phyloP scores from a whole-genome alignment of 2,329 filamentous ascomycete species.

The Cytospora piceicola region DNA sequence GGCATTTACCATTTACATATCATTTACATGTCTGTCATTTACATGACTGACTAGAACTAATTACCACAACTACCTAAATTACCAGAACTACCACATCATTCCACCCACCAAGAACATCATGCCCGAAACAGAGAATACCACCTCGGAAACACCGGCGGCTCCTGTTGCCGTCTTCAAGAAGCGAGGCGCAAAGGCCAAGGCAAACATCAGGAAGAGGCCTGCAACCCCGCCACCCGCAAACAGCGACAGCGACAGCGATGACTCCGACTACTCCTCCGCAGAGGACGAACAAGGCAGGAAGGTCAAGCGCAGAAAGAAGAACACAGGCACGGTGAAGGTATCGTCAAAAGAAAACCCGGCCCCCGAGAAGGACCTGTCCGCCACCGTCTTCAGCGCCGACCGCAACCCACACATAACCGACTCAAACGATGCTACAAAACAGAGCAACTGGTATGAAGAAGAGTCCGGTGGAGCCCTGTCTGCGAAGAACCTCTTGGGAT shows the following conservation, averaged over 20 bases:
- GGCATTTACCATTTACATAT: neutral
- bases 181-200: slow-evolving; percentile 74
- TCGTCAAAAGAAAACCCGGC: slow-evolving; percentile 57
- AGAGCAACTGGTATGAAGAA: slow-evolving; percentile 87
- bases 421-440: slow-evolving; percentile 87
- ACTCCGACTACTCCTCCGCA: slow-evolving; percentile 69
- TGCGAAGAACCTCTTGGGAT: slow-evolving; percentile 61
- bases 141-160: slow-evolving; percentile 40
- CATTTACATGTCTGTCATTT: no score
- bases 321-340: slow-evolving; percentile 66
- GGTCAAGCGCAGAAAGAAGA: slow-evolving; percentile 79
- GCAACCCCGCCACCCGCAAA: slow-evolving; percentile 71
- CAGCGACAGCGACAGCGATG: slow-evolving; percentile 50
- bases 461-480: slow-evolving; percentile 53
- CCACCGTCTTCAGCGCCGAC: slow-evolving; percentile 62
- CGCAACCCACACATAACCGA: slow-evolving; percentile 64
- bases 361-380: slow-evolving; percentile 33
- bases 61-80: no score
- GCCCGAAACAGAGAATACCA: neutral
- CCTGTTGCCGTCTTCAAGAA: slow-evolving; percentile 82
- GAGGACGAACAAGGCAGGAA: slow-evolving; percentile 77
- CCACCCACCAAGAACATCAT: neutral
- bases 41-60: no score
- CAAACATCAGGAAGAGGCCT: slow-evolving; percentile 78
- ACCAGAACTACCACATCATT: no score